Conservation (phyloP, 495 filamentous ascomycete genomes). For the Neurospora pannonica region DNA sequence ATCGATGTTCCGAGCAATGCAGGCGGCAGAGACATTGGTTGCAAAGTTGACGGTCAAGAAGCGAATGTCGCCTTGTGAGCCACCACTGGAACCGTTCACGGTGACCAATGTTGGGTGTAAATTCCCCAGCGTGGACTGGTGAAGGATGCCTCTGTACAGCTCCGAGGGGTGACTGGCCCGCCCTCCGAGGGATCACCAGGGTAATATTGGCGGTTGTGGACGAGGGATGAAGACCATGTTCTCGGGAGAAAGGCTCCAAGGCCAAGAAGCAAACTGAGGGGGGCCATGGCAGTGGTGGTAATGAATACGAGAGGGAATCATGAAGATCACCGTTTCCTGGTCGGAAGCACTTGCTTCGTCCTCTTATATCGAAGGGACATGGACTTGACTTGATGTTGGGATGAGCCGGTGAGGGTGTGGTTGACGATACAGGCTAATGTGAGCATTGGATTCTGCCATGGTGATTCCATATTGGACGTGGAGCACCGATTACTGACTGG, state of each 20-base stretch:
- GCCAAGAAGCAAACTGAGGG: not conserved
- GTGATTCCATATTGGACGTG: not conserved
- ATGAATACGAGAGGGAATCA: not conserved
- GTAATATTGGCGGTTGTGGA: slow-evolving; percentile 7
- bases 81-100: slow-evolving; percentile 13
- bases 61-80: slow-evolving; percentile 15
- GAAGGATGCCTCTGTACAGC: slow-evolving; percentile 15
- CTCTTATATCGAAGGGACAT: not conserved
- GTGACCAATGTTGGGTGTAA: slow-evolving; percentile 9
- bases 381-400: not conserved
- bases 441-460: not conserved
- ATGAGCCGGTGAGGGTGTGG: not conserved
- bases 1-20: slow-evolving; percentile 14
- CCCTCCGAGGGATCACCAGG: slow-evolving; percentile 3
- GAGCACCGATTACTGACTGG: not conserved
- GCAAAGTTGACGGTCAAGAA: slow-evolving; percentile 17
- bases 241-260: slow-evolving; percentile 8
- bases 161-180: not conserved
- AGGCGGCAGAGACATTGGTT: slow-evolving; percentile 9
- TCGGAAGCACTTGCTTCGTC: no score
- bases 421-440: not conserved
- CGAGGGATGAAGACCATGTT: not conserved
- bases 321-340: no score
- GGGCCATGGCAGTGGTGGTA: not conserved
- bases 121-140: slow-evolving; percentile 11